A percentile compares a stretch with the other conserved stretches of the same genome.
Conservation (phyloP, 768 basidiomycete species). For the Leccinum sublutescens region DNA sequence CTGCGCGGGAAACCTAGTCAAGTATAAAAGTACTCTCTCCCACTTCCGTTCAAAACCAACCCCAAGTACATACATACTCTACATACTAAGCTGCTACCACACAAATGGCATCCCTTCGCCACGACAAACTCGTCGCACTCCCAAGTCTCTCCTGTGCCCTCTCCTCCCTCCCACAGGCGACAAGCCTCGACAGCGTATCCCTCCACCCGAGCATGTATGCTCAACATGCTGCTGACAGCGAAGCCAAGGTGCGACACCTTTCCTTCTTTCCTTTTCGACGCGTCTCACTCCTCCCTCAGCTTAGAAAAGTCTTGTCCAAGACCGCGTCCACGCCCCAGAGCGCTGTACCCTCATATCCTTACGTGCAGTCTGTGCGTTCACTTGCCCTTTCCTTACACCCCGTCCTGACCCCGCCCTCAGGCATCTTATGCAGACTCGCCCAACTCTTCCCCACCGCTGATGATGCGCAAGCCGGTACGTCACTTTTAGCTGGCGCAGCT, state of each 20-base stretch:
- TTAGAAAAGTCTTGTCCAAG: conserved; percentile 64
- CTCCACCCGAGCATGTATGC: conserved; percentile 73
- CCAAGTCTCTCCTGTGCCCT: conserved; percentile 72
- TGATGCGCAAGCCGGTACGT: conserved; percentile 57
- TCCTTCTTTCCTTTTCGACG: background rate
- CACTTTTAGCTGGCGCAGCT: background rate
- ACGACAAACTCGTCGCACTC: conserved; percentile 62
- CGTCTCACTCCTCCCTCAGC: conserved; percentile 34
- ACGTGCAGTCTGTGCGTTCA: conserved; percentile 38
- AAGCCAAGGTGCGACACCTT: conserved; percentile 61
- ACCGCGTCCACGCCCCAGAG: conserved; percentile 37
- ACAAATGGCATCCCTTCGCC: conserved; percentile 35
- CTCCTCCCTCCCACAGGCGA: conserved; percentile 68
- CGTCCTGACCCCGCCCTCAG: conserved; percentile 26
- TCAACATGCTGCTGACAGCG: conserved; percentile 64
- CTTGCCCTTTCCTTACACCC: background rate
- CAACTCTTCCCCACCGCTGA: conserved; percentile 44
- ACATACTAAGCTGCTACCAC: background rate
- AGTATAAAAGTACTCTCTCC: conserved; percentile 18
- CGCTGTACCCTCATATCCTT: conserved; percentile 33
- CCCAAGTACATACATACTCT: background rate
- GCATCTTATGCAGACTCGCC: conserved; percentile 37
- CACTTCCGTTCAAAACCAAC: background rate
- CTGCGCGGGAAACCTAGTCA: conserved; percentile 3
- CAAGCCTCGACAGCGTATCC: conserved; percentile 61